Evolutionary conservation across 2,329 filamentous ascomycete species (phyloP), one percentile per base, ranked within the genome.

Genomic region (Cladosporium sp.): DNA sequence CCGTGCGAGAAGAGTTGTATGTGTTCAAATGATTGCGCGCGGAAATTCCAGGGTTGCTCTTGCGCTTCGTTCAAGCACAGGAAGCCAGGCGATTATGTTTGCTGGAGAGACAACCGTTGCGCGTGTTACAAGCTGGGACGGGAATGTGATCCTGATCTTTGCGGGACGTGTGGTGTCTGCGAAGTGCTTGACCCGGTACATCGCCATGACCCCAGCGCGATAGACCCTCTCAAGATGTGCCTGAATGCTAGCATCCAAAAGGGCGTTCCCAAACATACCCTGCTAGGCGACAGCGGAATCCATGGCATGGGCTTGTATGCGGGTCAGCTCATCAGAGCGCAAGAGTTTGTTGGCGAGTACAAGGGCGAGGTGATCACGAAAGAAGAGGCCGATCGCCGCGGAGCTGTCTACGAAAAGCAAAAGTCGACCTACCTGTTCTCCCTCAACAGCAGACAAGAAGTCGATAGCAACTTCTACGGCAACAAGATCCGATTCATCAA

Each of bases 401-500:
- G 89, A 77, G 88, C 88, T 65, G 85, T 90, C 64, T 85, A 88
- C 69, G 83, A 86, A 65, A 79, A 83, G 54, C 85, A 86, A 26
- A 86, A 86, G 71, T 84, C 87, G 4, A 89, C 87, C n/a, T 92
- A 87, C 68, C 76, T 86, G 1, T 88, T 88, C 72, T 77, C 77
- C 6, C 74, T 87, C 21, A 88, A 87, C 68, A 73, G 78, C 74
- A 78, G 12, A 7, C 83, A 86, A 70, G 81, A 82, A 38, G 79
- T 95, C 21, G 92, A 95, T 74, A 89, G 88, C 7, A 91, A 90
- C 24, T 87, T 88, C 51, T 90, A 90, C 69, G 92, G 92, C 59
- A 95, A 94, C 75, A 88, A 93, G 69, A 89, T 90, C 57, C 87
- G 92, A 4, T 95, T 93, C 78, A 92, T 95, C 76, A 95, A 96